Percentiles rank a stretch among this genome's conserved stretches.
phyloP scores from a whole-genome alignment of 2,329 filamentous ascomycete species.

The Colletotrichum incanum region DNA sequence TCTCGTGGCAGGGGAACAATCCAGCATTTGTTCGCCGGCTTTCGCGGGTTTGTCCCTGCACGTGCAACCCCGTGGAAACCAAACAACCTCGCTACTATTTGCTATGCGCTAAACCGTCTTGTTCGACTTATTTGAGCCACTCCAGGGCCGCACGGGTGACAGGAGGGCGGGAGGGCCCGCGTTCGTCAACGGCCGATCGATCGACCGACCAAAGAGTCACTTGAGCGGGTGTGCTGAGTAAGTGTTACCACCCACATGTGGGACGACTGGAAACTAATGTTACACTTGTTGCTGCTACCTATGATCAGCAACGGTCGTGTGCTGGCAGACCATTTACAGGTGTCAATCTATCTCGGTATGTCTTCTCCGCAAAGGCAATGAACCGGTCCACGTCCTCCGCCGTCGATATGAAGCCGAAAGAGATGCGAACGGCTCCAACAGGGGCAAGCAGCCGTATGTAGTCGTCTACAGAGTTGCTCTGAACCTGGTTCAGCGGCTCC shows the following conservation, averaged over 20 bases:
- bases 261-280: too few relatives aligned
- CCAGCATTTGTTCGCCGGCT: background rate
- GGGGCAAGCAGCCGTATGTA: slow-evolving; percentile 46
- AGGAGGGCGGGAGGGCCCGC: background rate
- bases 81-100: background rate
- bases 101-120: background rate
- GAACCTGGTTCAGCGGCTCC: slow-evolving; percentile 32
- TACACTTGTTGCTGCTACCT: background rate
- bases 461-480: slow-evolving; percentile 46
- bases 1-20: background rate
- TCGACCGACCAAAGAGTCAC: background rate
- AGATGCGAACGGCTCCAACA: slow-evolving; percentile 56
- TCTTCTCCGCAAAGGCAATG: slow-evolving; percentile 51
- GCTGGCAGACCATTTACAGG: slow-evolving; percentile 27
- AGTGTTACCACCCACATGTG: background rate
- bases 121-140: too few relatives aligned
- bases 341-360: slow-evolving; percentile 51
- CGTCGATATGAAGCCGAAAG: slow-evolving; percentile 57
- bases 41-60: slow-evolving; percentile 2
- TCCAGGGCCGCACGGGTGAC: background rate
- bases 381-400: slow-evolving; percentile 55
- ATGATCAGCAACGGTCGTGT: slow-evolving; percentile 32
- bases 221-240: too few relatives aligned
- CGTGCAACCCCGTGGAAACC: background rate
- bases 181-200: background rate